Evolutionary conservation across 768 basidiomycete species (phyloP), one percentile per base, ranked within the genome.

Genomic region (Mycena filopes): DNA sequence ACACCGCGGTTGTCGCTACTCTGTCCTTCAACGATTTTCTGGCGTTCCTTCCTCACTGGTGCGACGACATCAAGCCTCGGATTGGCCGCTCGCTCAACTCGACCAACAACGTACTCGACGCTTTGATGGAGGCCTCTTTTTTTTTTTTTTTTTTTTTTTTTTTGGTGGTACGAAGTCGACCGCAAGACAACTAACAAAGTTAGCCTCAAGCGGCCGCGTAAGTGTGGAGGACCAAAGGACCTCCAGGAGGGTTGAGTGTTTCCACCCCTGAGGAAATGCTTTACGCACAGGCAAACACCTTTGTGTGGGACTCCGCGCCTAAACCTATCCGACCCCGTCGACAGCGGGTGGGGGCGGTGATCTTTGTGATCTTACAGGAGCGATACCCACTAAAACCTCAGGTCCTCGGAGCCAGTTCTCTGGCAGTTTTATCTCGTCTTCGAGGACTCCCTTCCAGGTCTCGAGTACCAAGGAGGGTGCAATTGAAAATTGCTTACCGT

Each of bases 191-290:
- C 15, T 49, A 49, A 49, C 29, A 29, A 31, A 10, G 26, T 31
- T 49, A 49, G 15, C 26, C 25, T 49, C 28, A 13, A 6, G 21
- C 33, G 8, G 21, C 33, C 29, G 16, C 49, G 49, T 50, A 50
- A 50, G n/a, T 33, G 12, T 36, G 31, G 31, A 50, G 49, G 48
- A 25, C 18, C 48, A 29, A 21, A 20, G 29, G 53, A 41, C 53
- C 53, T 54, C 38, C 53, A 28, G 7, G 50, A 29, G 23, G 10
- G 40, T 11, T 25, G 36, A 54, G 9, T 36, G 13, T 40, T 49
- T 41, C 38, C 53, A 41, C 38, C 53, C 53, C 53, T 41, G 53
- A 54, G 53, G 53, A 54, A 54, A 54, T 54, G 50, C 33, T 33
- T 33, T 33, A 33, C 33, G 33, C 33, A 33, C 33, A 28, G 7